Percentiles rank a stretch among this genome's conserved stretches.
Evolutionary conservation across 345 rosid species (phyloP).

Genomic region (Aegle marmelos): DNA sequence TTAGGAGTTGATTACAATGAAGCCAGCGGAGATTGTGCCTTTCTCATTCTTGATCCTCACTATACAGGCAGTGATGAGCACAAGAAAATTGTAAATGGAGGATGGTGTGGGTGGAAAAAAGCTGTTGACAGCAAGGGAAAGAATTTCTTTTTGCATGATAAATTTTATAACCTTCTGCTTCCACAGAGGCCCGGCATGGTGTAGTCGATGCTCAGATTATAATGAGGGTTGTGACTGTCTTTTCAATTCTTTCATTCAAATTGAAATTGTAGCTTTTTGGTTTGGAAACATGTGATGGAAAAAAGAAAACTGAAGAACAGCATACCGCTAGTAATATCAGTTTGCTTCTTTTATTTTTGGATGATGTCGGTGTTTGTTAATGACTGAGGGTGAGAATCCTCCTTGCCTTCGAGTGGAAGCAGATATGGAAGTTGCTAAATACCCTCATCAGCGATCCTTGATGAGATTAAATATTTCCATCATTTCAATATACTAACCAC

Average conservation of each 20-base stretch:
- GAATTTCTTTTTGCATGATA: conserved; percentile 78
- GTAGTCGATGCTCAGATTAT: conserved; percentile 13
- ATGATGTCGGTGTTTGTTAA: background rate
- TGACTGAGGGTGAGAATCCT: background rate
- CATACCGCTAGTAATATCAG: background rate
- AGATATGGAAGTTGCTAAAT: background rate
- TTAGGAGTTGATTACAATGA: conserved; percentile 82
- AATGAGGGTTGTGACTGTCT: background rate
- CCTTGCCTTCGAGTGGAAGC: no score
- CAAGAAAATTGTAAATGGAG: conserved; percentile 82
- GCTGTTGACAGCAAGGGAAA: conserved; percentile 86
- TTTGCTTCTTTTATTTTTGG: background rate
- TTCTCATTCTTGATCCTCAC: conserved; percentile 90
- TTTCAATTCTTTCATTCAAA: no score
- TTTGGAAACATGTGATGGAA: background rate
- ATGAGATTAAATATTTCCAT: background rate
- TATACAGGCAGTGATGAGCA: conserved; percentile 78
- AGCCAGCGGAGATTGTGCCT: conserved; percentile 78
- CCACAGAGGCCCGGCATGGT: conserved; percentile 90
- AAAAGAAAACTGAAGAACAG: background rate
- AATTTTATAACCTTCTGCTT: conserved; percentile 86
- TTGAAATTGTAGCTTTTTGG: background rate
- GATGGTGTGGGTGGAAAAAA: conserved; percentile 97
- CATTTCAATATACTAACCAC: background rate
- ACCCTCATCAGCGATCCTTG: background rate